Evolutionary conservation across 2,329 filamentous ascomycete species (phyloP).

Genomic region (Botrytis tulipae): DNA sequence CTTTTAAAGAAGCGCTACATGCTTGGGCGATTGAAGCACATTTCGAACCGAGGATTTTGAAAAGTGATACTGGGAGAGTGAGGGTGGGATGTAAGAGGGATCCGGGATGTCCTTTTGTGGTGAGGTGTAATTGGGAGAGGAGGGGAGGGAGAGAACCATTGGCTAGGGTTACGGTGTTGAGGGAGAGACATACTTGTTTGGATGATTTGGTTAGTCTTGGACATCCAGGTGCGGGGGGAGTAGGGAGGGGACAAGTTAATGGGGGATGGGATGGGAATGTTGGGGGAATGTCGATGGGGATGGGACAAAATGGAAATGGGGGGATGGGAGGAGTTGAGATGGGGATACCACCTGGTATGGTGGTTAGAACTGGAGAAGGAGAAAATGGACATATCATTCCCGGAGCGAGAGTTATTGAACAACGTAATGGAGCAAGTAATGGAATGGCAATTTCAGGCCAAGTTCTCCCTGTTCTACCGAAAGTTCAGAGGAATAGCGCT

Average conservation of each 20-base stretch:
- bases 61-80: conserved; percentile 38
- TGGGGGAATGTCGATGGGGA: conserved; percentile 1
- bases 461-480: conserved; percentile 34
- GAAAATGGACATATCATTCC: conserved; percentile 19
- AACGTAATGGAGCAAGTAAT: conserved; percentile 35
- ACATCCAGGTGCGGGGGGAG: neutral
- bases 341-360: conserved; percentile 5
- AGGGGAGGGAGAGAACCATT: conserved; percentile 35
- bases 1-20: conserved; percentile 39
- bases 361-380: neutral
- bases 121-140: conserved; percentile 39
- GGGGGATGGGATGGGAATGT: conserved; percentile 13
- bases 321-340: conserved; percentile 16
- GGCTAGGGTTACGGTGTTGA: conserved; percentile 37
- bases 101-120: conserved; percentile 38
- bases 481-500: conserved; percentile 38
- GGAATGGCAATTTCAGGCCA: conserved; percentile 25
- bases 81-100: conserved; percentile 39
- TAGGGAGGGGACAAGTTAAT: conserved; percentile 14
- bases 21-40: conserved; percentile 40
- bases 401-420: conserved; percentile 30
- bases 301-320: conserved; percentile 17
- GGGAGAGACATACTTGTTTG: conserved; percentile 37
- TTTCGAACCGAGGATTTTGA: conserved; percentile 39
- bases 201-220: conserved; percentile 29